These are phyloP conservation scores for Cordyceps tenuipes DNA, from an alignment of 2,329 filamentous ascomycete genomes.

Conservation along the genomic window DNA sequence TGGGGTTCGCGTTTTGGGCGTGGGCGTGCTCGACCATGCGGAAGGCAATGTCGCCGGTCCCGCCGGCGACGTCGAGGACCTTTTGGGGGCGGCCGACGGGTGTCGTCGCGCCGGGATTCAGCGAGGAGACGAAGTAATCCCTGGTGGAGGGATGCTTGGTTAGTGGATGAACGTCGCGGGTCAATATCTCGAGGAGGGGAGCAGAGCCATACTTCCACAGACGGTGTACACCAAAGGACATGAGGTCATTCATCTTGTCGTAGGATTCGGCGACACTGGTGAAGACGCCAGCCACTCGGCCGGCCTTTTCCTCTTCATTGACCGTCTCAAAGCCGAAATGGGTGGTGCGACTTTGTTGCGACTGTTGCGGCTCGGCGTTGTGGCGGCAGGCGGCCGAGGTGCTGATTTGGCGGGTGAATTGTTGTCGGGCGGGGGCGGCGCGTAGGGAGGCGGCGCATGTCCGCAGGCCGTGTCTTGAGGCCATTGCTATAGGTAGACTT, in stretches of 20 bases:
- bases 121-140: constrained; percentile 85
- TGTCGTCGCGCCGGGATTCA: constrained; percentile 67
- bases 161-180: background rate
- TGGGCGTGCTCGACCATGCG: constrained; percentile 90
- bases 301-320: constrained; percentile 65
- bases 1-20: constrained; percentile 61
- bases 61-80: constrained; percentile 93
- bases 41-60: constrained; percentile 96
- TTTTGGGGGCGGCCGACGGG: constrained; percentile 43
- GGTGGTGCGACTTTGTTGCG: constrained; percentile 50
- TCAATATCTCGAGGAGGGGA: background rate
- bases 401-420: constrained; percentile 20
- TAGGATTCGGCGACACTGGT: constrained; percentile 91
- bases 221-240: constrained; percentile 95
- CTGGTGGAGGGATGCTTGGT: constrained; percentile 23
- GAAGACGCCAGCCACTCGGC: constrained; percentile 76
- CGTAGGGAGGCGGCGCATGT: constrained; percentile 20
- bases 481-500: background rate
- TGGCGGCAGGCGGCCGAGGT: constrained; percentile 20
- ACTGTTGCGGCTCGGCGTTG: constrained; percentile 13
- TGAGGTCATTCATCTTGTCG: constrained; percentile 98
- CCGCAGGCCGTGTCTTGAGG: constrained; percentile 21
- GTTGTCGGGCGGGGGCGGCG: constrained; percentile 11
- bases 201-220: constrained; percentile 64
- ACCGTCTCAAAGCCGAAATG: constrained; percentile 90